These are phyloP conservation scores for Barnettozyma pratensis DNA, from an alignment of 805 yeast genomes.

Conservation along the genomic window DNA sequence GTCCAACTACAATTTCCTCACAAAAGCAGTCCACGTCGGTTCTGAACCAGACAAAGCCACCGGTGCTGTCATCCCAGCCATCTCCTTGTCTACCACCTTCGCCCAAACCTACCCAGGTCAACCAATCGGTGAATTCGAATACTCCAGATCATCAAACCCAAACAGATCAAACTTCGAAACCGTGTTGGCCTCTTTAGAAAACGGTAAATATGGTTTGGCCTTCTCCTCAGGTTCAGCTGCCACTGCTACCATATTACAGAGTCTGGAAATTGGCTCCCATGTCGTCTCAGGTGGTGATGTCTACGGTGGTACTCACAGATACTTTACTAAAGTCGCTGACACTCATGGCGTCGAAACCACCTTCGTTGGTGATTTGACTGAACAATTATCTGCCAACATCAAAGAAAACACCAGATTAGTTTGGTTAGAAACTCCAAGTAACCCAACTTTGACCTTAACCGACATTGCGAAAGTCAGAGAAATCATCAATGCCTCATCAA, in stretches of 20 bases:
- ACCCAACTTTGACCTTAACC: constrained; percentile 79
- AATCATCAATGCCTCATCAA: constrained; percentile 44
- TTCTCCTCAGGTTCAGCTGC: constrained; percentile 84
- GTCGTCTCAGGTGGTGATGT: constrained; percentile 80
- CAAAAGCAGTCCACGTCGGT: constrained; percentile 83
- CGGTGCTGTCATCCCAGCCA: constrained; percentile 85
- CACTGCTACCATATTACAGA: constrained; percentile 71
- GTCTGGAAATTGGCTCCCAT: constrained; percentile 66
- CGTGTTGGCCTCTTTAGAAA: constrained; percentile 75
- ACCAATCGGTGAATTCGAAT: constrained; percentile 77
- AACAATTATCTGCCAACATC: constrained; percentile 52
- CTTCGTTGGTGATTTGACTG: constrained; percentile 60
- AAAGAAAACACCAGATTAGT: constrained; percentile 65
- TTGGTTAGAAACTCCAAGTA: constrained; percentile 87
- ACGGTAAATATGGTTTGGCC: constrained; percentile 70
- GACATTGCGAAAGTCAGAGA: constrained; percentile 61
- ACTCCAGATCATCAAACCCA: constrained; percentile 82
- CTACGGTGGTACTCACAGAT: constrained; percentile 89
- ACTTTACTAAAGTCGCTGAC: constrained; percentile 79
- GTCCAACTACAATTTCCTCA: constrained; percentile 50
- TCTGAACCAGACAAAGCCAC: constrained; percentile 63
- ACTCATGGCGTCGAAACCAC: constrained; percentile 69
- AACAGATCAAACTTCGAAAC: constrained; percentile 77
- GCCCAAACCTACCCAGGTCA: constrained; percentile 73
- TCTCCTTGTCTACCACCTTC: constrained; percentile 79